Conservation (phyloP, 495 filamentous ascomycete genomes). For the Penicillium macrosclerotiorum region DNA sequence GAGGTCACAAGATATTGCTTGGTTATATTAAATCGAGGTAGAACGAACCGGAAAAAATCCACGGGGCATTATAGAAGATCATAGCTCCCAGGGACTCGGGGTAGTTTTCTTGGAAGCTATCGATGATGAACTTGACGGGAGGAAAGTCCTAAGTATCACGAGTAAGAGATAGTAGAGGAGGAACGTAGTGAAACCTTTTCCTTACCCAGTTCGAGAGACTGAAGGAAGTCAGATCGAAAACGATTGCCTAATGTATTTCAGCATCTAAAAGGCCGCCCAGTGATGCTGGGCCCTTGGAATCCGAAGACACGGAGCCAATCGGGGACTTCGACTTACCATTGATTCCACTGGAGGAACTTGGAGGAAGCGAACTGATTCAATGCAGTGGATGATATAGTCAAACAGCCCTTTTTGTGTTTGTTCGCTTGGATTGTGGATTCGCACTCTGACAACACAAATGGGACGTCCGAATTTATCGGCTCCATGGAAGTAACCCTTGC, state of each 20-base stretch:
- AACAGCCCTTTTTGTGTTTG: constrained; percentile 78
- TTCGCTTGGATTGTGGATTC: constrained; percentile 72
- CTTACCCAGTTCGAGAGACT: constrained; percentile 85
- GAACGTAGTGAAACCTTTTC: not conserved
- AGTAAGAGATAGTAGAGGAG: not conserved
- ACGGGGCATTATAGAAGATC: constrained; percentile 89
- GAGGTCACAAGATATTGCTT: constrained; percentile 1
- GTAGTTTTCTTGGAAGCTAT: constrained; percentile 95
- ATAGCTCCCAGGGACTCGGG: constrained; percentile 84
- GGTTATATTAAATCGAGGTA: not conserved
- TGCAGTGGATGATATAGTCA: constrained; percentile 81
- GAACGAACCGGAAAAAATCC: constrained; percentile 77
- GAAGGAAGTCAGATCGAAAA: constrained; percentile 93
- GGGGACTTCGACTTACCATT: constrained; percentile 49
- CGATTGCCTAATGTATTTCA: constrained; percentile 55
- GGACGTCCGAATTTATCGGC: constrained; percentile 76
- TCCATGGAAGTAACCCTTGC: constrained; percentile 90
- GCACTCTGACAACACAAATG: constrained; percentile 74
- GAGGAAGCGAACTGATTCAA: constrained; percentile 81
- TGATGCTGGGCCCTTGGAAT: constrained; percentile 32
- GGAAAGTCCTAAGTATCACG: constrained; percentile 68
- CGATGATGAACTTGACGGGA: constrained; percentile 94
- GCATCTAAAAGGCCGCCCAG: no score
- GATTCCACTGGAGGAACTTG: constrained; percentile 77
- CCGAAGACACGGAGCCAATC: not conserved